Percentiles rank a stretch among this genome's conserved stretches.
Conservation (phyloP, 2,329 filamentous ascomycete species). For the Fragosphaeria purpurea region DNA sequence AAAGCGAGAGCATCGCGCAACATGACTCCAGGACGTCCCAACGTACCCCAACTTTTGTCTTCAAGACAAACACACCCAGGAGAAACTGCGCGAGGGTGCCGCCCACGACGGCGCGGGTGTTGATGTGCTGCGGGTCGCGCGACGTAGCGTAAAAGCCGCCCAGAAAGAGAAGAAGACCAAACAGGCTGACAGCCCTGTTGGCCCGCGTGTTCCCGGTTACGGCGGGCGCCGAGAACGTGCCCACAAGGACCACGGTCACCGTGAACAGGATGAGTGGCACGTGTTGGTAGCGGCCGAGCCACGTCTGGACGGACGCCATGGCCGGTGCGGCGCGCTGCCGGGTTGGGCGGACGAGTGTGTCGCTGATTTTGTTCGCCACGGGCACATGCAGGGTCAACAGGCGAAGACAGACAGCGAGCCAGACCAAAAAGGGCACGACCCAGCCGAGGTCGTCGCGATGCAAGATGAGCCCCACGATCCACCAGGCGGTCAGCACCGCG, state of each 20-base stretch:
- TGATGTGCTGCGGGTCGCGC: conserved; percentile 50
- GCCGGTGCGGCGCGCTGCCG: not conserved
- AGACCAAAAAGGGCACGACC: conserved; percentile 76
- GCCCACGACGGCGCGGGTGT: conserved; percentile 75
- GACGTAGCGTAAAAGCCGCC: conserved; percentile 60
- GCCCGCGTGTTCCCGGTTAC: conserved; percentile 64
- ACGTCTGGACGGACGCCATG: not conserved
- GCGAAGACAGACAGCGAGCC: conserved; percentile 63
- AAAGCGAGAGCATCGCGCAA: too few species aligned
- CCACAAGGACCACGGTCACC: conserved; percentile 66
- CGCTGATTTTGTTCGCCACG: not conserved
- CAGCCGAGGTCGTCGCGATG: conserved; percentile 67
- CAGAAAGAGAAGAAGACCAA: conserved; percentile 67
- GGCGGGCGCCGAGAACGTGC: conserved; percentile 64
- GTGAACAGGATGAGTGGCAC: conserved; percentile 40
- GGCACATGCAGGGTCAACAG: conserved; percentile 50
- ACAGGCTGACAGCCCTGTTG: conserved; percentile 71
- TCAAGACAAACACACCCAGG: conserved; percentile 77
- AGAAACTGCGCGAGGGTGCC: conserved; percentile 86
- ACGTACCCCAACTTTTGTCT: conserved; percentile 59
- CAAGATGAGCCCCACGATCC: conserved; percentile 32
- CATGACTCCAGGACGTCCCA: not conserved
- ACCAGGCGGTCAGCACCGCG: conserved; percentile 22
- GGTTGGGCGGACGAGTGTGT: not conserved
- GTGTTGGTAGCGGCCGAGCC: not conserved